Conservation (phyloP, 805 yeast species). For the Saturnispora diversa region DNA sequence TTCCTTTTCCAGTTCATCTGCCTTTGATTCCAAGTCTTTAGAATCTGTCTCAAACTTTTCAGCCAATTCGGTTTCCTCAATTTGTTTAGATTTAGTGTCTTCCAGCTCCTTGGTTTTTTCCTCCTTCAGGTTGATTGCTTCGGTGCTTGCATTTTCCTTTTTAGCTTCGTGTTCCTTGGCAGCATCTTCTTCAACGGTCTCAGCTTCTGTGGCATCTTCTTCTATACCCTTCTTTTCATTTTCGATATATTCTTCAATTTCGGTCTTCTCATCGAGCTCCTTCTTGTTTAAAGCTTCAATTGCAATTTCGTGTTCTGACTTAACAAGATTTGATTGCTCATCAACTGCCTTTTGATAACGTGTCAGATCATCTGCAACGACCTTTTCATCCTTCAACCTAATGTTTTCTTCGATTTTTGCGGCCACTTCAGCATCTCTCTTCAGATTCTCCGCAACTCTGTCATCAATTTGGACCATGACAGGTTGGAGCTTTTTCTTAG, state of each 20-base stretch:
- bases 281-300: conserved; percentile 21
- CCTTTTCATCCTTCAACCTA: conserved; percentile 25
- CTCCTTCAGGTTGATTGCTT: conserved; percentile 38
- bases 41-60: conserved; percentile 35
- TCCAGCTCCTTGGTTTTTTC: conserved; percentile 24
- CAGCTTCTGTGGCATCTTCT: conserved; percentile 37
- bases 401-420: conserved; percentile 25
- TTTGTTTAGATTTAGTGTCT: conserved; percentile 27
- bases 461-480: conserved; percentile 43
- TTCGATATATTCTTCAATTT: conserved; percentile 33
- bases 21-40: conserved; percentile 30
- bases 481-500: conserved; percentile 48
- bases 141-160: conserved; percentile 35
- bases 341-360: conserved; percentile 32
- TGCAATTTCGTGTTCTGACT: conserved; percentile 19
- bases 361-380: conserved; percentile 32
- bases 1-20: conserved; percentile 32
- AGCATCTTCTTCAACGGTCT: conserved; percentile 39
- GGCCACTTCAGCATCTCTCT: conserved; percentile 25
- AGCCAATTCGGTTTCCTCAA: conserved; percentile 24
- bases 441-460: conserved; percentile 35
- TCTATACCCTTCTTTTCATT: conserved; percentile 36
- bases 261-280: conserved; percentile 25
- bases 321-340: conserved; percentile 35
- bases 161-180: conserved; percentile 38